Conservation (phyloP, 345 rosid genomes). For the Eucalyptus viminalis region DNA sequence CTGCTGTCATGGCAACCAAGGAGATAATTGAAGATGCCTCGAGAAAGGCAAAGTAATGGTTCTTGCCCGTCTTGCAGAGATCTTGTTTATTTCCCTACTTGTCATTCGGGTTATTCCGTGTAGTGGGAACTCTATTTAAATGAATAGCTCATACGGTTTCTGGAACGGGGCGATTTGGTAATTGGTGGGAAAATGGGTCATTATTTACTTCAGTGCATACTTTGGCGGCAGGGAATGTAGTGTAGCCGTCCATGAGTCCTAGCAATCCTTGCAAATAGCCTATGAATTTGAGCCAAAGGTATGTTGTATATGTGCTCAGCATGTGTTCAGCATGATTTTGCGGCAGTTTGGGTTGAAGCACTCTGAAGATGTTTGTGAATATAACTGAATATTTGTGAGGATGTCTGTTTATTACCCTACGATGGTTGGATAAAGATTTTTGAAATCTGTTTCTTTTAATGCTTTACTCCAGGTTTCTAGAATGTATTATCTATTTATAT, state of each 20-base stretch:
- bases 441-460: background rate
- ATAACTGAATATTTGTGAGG: background rate
- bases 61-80: background rate
- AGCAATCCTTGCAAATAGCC: background rate
- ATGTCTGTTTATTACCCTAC: background rate
- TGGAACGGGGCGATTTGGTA: background rate
- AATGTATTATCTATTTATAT: background rate
- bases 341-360: background rate
- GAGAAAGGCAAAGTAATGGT: constrained; percentile 60
- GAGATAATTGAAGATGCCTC: constrained; percentile 79
- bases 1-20: constrained; percentile 59
- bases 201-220: background rate
- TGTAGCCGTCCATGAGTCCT: background rate
- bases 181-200: background rate
- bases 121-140: background rate
- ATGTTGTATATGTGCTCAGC: background rate
- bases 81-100: background rate
- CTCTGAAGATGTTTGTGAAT: background rate
- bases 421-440: background rate
- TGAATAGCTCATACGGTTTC: background rate
- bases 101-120: background rate
- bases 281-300: background rate
- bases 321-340: background rate
- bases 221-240: background rate
- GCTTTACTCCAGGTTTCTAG: background rate